Evolutionary conservation across 345 rosid species (phyloP), one percentile per base, ranked within the genome.

Genomic region (Jatropha curcas): DNA sequence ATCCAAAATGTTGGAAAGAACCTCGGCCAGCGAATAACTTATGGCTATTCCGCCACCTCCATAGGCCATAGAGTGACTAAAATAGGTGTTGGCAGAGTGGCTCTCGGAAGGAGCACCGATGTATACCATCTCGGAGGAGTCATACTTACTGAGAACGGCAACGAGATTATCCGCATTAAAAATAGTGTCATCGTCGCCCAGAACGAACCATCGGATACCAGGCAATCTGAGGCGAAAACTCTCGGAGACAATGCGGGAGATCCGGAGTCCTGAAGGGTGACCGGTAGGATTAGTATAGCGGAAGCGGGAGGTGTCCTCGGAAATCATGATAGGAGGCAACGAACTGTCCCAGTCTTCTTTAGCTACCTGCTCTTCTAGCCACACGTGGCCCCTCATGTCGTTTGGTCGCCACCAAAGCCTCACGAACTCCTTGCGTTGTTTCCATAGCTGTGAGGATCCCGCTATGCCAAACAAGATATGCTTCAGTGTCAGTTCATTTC

Each of bases 11-110:
- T 76, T 76, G 5, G 88, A 83, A 52, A 94, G 84, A n/a, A 94
- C 93, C 75, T 83, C 79, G 0, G 96, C 97, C 14, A 94, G 77
- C 28, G 97, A 90, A 68, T 88, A 88, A 67, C 94, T 92, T 13
- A 94, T 89, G 57, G 98, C 98, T 25, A 94, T 90, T 39, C 97
- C 98, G 1, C 95, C 97, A 17, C 98, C 98, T n/a, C 98, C 98
- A 67, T 81, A 94, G 2, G 93, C 98, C 98, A 94, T 94, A 8
- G 83, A 82, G 67, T 90, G 94, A 74, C 97, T 89, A 74, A 94
- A 94, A 74, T 89, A 90, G 4, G 89, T 77, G 62, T 92, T 94
- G 8, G 97, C 95, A 4, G 97, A 94, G 81, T 94, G 98, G 61
- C 96, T 90, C 82, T 94, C 98, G 0, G 97, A 92, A 0, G 97